Conservation (phyloP, 2,329 filamentous ascomycete species). For the Talaromyces islandicus region DNA sequence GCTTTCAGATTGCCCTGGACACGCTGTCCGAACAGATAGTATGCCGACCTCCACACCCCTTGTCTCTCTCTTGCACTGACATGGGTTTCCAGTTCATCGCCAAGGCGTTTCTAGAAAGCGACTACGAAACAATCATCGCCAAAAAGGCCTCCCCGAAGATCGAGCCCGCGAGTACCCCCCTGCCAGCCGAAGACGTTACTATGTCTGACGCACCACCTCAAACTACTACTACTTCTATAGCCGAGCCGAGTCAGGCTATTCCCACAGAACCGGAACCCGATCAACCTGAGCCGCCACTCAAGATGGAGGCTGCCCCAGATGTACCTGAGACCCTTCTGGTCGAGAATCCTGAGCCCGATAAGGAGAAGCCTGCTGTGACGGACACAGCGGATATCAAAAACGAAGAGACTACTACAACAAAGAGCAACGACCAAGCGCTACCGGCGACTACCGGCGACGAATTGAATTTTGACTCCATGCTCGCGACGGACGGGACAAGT, state of each 20-base stretch:
- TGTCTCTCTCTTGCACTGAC: neutral
- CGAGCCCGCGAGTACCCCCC: slow-evolving; percentile 5
- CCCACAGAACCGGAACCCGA: slow-evolving; percentile 17
- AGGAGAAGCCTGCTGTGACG: slow-evolving; percentile 12
- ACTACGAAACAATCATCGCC: slow-evolving; percentile 32
- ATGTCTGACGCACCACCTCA: slow-evolving; percentile 22
- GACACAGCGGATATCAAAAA: slow-evolving; percentile 19
- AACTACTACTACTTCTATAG: slow-evolving; percentile 7
- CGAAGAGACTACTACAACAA: slow-evolving; percentile 11
- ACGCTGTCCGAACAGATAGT: slow-evolving; percentile 39
- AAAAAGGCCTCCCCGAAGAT: slow-evolving; percentile 19
- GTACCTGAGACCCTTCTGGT: slow-evolving; percentile 10
- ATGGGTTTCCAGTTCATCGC: slow-evolving; percentile 30
- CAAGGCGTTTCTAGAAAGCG: slow-evolving; percentile 37
- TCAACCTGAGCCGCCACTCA: slow-evolving; percentile 1
- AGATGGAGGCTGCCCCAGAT: slow-evolving; percentile 9
- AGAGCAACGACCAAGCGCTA: slow-evolving; percentile 18
- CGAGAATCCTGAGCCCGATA: slow-evolving; percentile 11
- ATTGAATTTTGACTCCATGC: slow-evolving; percentile 37
- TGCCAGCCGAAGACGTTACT: slow-evolving; percentile 21
- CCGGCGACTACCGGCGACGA: slow-evolving; percentile 23
- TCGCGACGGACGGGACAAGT: slow-evolving; percentile 25
- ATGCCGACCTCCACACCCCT: slow-evolving; percentile 13
- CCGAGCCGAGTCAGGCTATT: slow-evolving; percentile 11
- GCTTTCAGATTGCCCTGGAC: slow-evolving; percentile 36